Percentiles rank a stretch among this genome's conserved stretches.
Evolutionary conservation across 768 basidiomycete genomes (phyloP).

Genomic region (Ramaria sp.): DNA sequence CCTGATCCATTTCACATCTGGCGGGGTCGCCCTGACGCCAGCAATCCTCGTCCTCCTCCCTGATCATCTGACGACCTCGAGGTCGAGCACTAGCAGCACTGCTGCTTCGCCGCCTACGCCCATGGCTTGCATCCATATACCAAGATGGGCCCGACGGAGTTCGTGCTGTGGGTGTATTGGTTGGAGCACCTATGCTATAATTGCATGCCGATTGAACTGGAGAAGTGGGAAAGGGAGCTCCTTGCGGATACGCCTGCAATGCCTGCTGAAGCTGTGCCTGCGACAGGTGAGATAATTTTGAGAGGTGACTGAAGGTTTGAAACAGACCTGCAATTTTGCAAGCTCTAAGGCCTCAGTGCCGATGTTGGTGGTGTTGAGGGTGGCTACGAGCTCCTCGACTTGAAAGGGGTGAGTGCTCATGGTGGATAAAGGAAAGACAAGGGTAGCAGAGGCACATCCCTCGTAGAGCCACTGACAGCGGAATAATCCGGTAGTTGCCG

Average conservation of each 20-base stretch:
- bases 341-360: conserved; percentile 2
- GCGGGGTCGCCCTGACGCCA: not conserved
- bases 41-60: not conserved
- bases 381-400: conserved; percentile 7
- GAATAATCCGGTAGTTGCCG: not conserved
- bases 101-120: conserved; percentile 5
- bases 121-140: not conserved
- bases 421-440: not conserved
- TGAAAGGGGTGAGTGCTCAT: conserved; percentile 5
- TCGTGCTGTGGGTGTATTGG: conserved; percentile 1
- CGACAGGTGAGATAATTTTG: not conserved
- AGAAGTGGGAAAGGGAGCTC: conserved; percentile 3
- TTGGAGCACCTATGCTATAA: not conserved
- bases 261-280: conserved; percentile 7
- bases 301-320: not conserved
- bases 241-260: conserved; percentile 2
- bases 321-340: conserved; percentile 6
- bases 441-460: not conserved
- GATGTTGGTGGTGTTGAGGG: conserved; percentile 1
- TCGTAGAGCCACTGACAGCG: not conserved
- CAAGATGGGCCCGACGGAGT: not conserved
- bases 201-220: not conserved
- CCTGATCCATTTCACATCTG: not conserved
- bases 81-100: not conserved
- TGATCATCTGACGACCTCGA: not conserved